These are phyloP conservation scores for Colletotrichum salicis DNA, from an alignment of 2,329 filamentous ascomycete species.

Conservation along the genomic window DNA sequence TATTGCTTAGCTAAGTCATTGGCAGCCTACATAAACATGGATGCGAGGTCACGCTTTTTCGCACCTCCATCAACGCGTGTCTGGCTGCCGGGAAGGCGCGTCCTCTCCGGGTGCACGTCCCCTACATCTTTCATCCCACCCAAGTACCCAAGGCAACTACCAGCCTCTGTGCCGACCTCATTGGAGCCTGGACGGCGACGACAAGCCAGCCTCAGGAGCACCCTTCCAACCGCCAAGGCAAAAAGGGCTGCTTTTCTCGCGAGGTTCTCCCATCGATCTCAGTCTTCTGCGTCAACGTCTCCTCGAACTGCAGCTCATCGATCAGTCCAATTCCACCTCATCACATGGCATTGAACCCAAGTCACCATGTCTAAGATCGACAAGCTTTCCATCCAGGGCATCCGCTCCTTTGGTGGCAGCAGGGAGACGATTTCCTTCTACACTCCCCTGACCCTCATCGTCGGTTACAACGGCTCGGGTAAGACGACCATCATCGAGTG, in stretches of 20 bases:
- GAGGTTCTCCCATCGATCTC: neutral
- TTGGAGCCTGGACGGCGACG: constrained; percentile 13
- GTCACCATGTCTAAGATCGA: constrained; percentile 80
- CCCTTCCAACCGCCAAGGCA: neutral
- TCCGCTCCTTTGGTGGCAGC: constrained; percentile 81
- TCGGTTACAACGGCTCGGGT: constrained; percentile 96
- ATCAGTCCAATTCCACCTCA: neutral
- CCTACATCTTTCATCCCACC: neutral
- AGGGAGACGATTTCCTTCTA: constrained; percentile 88
- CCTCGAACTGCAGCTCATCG: neutral
- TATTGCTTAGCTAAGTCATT: neutral
- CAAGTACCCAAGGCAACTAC: neutral
- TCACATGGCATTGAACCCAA: constrained; percentile 12
- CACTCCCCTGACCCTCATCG: constrained; percentile 92
- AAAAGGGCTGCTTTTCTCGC: neutral
- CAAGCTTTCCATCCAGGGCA: constrained; percentile 84
- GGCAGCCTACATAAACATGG: neutral
- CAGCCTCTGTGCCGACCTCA: neutral
- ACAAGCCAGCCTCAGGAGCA: neutral
- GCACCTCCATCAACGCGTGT: constrained; percentile 14
- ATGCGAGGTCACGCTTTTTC: constrained; percentile 23
- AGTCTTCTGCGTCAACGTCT: neutral
- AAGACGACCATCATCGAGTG: constrained; percentile 99
- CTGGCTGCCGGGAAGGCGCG: neutral
- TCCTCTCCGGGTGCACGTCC: neutral